phyloP scores from a whole-genome alignment of 257 asterid genomes.

The Solanum sitiens region DNA sequence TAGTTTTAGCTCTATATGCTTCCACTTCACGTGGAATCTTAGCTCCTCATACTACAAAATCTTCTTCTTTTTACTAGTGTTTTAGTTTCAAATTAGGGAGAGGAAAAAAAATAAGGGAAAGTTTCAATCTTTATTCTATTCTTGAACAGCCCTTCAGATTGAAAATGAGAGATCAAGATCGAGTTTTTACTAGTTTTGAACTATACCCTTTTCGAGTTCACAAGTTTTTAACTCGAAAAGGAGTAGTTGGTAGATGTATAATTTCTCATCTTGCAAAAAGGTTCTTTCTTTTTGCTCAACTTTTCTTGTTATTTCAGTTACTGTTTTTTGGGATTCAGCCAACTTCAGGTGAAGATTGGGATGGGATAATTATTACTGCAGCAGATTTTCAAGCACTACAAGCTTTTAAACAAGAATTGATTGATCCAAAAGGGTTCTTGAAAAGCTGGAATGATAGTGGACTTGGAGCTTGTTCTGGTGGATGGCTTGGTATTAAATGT shows the following conservation, averaged over 20 bases:
- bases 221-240: not conserved
- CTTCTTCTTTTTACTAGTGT: not conserved
- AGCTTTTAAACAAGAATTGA: conserved; percentile 62
- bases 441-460: conserved; percentile 88
- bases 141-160: too few species aligned
- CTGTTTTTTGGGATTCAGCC: conserved; percentile 8
- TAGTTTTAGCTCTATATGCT: not conserved
- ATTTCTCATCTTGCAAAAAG: not conserved
- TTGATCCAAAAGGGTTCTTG: conserved; percentile 79
- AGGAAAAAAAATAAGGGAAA: not conserved
- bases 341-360: conserved; percentile 51
- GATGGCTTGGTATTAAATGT: conserved; percentile 86
- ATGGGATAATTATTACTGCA: conserved; percentile 69
- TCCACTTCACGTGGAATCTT: conserved; percentile 34
- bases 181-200: not conserved
- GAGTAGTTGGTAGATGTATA: not conserved
- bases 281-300: not conserved
- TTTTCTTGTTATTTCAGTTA: conserved; percentile 3
- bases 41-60: conserved; percentile 6
- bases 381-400: conserved; percentile 73
- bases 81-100: not conserved
- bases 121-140: not conserved
- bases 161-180: conserved; percentile 10
- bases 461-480: conserved; percentile 82
- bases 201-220: conserved; percentile 4